These are phyloP conservation scores for Aristolochia fimbriata DNA, from an alignment of 164 flowering plant genomes.

Conservation along the genomic window DNA sequence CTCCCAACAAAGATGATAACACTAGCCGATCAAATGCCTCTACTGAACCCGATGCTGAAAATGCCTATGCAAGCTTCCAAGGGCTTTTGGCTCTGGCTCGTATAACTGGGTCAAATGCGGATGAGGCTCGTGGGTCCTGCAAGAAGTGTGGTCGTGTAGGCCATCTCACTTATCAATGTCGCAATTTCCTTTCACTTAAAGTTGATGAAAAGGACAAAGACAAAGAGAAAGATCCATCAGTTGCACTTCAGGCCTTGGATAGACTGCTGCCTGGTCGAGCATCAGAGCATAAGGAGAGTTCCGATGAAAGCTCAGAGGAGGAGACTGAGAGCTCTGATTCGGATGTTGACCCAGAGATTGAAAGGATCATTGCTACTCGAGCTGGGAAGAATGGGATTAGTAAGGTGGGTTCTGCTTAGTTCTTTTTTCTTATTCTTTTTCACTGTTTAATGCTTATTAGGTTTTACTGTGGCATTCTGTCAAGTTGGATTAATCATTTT, in stretches of 20 bases:
- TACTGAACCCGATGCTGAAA: slow-evolving; percentile 58
- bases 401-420: slow-evolving; percentile 14
- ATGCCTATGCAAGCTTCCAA: slow-evolving; percentile 83
- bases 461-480: neutral
- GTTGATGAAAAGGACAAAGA: slow-evolving; percentile 35
- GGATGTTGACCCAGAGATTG: slow-evolving; percentile 77
- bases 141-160: slow-evolving; percentile 96
- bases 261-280: slow-evolving; percentile 36
- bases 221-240: slow-evolving; percentile 46
- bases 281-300: slow-evolving; percentile 5
- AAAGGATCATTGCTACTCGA: slow-evolving; percentile 62
- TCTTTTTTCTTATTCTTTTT: neutral
- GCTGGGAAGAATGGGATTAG: slow-evolving; percentile 39
- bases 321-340: slow-evolving; percentile 71
- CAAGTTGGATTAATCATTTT: slow-evolving; percentile 9
- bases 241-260: slow-evolving; percentile 49
- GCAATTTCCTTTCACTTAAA: slow-evolving; percentile 77
- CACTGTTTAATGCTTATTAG: neutral
- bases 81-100: slow-evolving; percentile 88
- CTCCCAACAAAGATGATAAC: slow-evolving; percentile 76
- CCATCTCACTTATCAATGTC: slow-evolving; percentile 77
- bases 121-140: slow-evolving; percentile 88
- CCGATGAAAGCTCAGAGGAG: slow-evolving; percentile 38
- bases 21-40: slow-evolving; percentile 15
- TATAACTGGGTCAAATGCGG: slow-evolving; percentile 62